A percentile compares a stretch with the other conserved stretches of the same genome.
phyloP scores from a whole-genome alignment of 164 flowering plant species.

The Tetrastigma voinierianum region DNA sequence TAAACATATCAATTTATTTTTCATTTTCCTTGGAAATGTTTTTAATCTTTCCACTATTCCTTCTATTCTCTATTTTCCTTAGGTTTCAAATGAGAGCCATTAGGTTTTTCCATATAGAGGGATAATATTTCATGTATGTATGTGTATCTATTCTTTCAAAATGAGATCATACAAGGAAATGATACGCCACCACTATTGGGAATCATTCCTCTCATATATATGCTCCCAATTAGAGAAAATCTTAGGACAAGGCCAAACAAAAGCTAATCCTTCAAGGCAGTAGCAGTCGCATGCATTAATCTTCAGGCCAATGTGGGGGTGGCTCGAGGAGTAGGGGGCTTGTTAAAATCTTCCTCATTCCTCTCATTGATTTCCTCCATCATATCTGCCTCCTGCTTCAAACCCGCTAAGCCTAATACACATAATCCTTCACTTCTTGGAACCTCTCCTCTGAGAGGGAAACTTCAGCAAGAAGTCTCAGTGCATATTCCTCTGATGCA shows the following conservation, averaged over 20 bases:
- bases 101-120: too few species aligned
- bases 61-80: too few species aligned
- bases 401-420: constrained; percentile 53
- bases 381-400: constrained; percentile 11
- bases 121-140: too few species aligned
- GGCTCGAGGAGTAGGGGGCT: constrained; percentile 11
- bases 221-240: too few species aligned
- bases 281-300: constrained; percentile 37
- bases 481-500: constrained; percentile 69
- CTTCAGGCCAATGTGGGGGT: constrained; percentile 14
- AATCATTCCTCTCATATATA: too few species aligned
- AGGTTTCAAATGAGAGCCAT: too few species aligned
- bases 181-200: not conserved
- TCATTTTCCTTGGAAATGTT: too few species aligned
- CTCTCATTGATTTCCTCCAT: constrained; percentile 10
- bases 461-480: constrained; percentile 83
- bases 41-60: too few species aligned
- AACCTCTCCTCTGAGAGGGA: constrained; percentile 77
- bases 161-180: not conserved
- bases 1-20: too few species aligned
- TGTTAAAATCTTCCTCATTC: constrained; percentile 18
- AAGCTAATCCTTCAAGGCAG: constrained; percentile 17
- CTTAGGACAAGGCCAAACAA: not conserved
- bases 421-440: constrained; percentile 55
- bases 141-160: not conserved